Percentiles rank a stretch among this genome's conserved stretches.
phyloP scores from a whole-genome alignment of 139 green algal genomes.

The Desmodesmus armatus region DNA sequence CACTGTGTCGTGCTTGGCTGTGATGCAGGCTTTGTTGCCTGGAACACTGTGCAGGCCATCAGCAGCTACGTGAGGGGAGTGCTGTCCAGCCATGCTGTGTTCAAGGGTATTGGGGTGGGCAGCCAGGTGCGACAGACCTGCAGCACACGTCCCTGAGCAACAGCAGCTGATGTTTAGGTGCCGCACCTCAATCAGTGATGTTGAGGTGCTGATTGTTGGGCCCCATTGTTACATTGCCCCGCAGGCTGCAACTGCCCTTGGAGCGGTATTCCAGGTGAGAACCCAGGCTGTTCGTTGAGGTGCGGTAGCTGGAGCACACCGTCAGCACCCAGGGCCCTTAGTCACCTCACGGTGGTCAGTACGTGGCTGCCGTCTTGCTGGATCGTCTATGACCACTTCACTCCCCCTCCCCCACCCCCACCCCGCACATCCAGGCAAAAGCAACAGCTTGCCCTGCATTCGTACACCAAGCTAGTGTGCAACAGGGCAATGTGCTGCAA shows the following conservation, averaged over 20 bases:
- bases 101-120: conserved; percentile 81
- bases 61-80: conserved; percentile 83
- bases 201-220: not conserved
- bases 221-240: not conserved
- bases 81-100: conserved; percentile 73
- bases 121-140: conserved; percentile 4
- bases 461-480: no score
- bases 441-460: no score
- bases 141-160: not conserved
- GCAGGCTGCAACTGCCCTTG: conserved; percentile 73
- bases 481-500: no score
- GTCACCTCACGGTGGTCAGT: no score
- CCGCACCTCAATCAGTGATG: not conserved
- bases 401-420: no score
- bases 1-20: not conserved
- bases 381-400: no score
- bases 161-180: not conserved
- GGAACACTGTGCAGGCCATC: conserved; percentile 71
- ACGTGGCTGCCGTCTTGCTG: no score
- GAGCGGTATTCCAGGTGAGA: conserved; percentile 28
- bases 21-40: conserved; percentile 24
- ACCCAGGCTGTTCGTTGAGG: no score
- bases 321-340: no score
- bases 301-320: no score
- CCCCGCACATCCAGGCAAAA: no score